Percentiles rank a stretch among this genome's conserved stretches.
phyloP scores from a whole-genome alignment of 257 asterid genomes.

The Plantago elongata region DNA sequence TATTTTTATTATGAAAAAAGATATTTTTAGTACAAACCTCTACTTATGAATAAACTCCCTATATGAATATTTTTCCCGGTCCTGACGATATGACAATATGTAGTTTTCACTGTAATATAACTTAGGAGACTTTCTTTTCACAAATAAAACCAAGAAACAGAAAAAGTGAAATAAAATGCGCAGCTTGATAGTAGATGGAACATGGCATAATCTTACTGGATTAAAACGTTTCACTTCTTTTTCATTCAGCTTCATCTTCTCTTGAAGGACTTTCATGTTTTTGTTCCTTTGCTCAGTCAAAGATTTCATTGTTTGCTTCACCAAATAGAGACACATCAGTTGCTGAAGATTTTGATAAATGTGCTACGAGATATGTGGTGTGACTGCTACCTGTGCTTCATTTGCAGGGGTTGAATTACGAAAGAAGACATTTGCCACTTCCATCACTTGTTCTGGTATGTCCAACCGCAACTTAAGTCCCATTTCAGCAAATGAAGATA shows the following conservation, averaged over 20 bases:
- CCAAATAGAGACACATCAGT: conserved; percentile 25
- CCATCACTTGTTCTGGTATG: conserved; percentile 95
- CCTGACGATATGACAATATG: too few relatives aligned
- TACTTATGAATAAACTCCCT: too few relatives aligned
- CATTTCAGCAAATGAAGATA: conserved; percentile 91
- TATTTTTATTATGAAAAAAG: too few relatives aligned
- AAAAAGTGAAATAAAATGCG: conserved; percentile 6
- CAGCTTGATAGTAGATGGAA: conserved; percentile 20
- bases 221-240: conserved; percentile 89
- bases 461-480: conserved; percentile 92
- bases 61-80: too few relatives aligned
- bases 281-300: conserved; percentile 69
- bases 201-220: conserved; percentile 54
- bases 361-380: conserved; percentile 5
- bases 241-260: conserved; percentile 76
- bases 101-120: too few relatives aligned
- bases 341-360: conserved; percentile 1
- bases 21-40: too few relatives aligned
- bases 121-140: conserved; percentile 12
- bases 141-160: neutral
- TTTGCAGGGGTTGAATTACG: conserved; percentile 81
- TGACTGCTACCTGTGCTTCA: conserved; percentile 70
- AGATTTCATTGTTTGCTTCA: conserved; percentile 67
- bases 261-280: conserved; percentile 71
- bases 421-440: conserved; percentile 71